Conservation (phyloP, 495 filamentous ascomycete species). For the Cercophora scortea region DNA sequence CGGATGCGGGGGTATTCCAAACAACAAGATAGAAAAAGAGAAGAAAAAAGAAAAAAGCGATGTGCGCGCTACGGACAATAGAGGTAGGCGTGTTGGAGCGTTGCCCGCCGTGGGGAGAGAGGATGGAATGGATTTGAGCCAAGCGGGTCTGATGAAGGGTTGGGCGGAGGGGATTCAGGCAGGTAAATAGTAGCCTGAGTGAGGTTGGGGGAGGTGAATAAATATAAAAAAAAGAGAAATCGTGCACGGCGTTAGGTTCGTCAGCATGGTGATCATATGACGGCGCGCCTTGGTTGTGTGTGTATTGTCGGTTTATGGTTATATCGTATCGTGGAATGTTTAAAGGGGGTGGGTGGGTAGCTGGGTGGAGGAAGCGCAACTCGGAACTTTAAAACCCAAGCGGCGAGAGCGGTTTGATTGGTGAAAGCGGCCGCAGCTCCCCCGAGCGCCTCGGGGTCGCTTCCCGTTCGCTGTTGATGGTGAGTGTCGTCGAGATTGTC, state of each 20-base stretch:
- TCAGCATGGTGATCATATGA: neutral
- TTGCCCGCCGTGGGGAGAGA: too few species aligned
- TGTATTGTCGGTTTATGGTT: neutral
- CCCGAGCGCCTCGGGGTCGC: constrained; percentile 23
- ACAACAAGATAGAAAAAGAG: neutral
- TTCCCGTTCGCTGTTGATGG: constrained; percentile 32
- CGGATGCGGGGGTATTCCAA: neutral
- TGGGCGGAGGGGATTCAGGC: neutral
- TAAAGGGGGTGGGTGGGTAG: too few species aligned
- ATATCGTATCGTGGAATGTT: neutral
- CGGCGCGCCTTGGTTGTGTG: neutral
- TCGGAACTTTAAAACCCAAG: constrained; percentile 40
- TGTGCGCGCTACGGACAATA: too few species aligned
- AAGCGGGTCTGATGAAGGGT: too few species aligned
- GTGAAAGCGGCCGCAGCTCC: constrained; percentile 52
- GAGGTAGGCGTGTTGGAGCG: too few species aligned
- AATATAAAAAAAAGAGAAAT: neutral
- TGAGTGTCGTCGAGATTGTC: constrained; percentile 33
- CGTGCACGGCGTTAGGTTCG: neutral
- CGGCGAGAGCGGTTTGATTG: constrained; percentile 64
- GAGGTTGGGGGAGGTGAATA: too few species aligned
- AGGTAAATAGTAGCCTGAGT: neutral
- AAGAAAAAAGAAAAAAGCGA: neutral
- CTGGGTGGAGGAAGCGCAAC: neutral
- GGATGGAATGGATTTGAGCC: too few species aligned